These are phyloP conservation scores for Schizochytrium sp. DNA, from an alignment of 108 stramenopile species.

Conservation along the genomic window DNA sequence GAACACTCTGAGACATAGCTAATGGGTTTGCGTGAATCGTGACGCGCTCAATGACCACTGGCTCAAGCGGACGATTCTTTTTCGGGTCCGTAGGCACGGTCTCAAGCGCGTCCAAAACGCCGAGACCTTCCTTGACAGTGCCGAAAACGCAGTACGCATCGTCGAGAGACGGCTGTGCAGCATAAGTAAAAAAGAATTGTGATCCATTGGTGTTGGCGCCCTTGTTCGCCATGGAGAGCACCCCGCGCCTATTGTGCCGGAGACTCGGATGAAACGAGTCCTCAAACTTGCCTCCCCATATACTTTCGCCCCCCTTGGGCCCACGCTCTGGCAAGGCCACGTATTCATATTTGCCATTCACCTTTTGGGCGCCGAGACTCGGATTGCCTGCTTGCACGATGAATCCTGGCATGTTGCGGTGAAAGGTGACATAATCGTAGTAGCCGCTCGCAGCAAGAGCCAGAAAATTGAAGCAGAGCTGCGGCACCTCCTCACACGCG, in stretches of 20 bases:
- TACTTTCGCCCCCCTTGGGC: conserved; percentile 69
- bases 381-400: conserved; percentile 97
- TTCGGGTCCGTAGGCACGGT: conserved; percentile 71
- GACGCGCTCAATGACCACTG: conserved; percentile 68
- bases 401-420: conserved; percentile 84
- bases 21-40: conserved; percentile 95
- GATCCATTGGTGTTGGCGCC: conserved; percentile 70
- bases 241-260: conserved; percentile 73
- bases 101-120: conserved; percentile 86
- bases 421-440: conserved; percentile 84
- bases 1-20: conserved; percentile 26
- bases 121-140: conserved; percentile 79
- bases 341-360: conserved; percentile 20
- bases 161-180: conserved; percentile 82
- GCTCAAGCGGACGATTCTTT: conserved; percentile 72
- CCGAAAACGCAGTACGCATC: conserved; percentile 92
- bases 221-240: conserved; percentile 85
- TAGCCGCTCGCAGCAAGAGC: conserved; percentile 72
- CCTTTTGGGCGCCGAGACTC: conserved; percentile 31
- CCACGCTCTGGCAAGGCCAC: neutral
- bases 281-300: conserved; percentile 85
- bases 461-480: conserved; percentile 79
- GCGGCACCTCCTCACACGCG: conserved; percentile 86
- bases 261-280: conserved; percentile 89
- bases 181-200: conserved; percentile 91